phyloP scores from a whole-genome alignment of 176 grass and related monocot species.

The Elymus sibiricus region DNA sequence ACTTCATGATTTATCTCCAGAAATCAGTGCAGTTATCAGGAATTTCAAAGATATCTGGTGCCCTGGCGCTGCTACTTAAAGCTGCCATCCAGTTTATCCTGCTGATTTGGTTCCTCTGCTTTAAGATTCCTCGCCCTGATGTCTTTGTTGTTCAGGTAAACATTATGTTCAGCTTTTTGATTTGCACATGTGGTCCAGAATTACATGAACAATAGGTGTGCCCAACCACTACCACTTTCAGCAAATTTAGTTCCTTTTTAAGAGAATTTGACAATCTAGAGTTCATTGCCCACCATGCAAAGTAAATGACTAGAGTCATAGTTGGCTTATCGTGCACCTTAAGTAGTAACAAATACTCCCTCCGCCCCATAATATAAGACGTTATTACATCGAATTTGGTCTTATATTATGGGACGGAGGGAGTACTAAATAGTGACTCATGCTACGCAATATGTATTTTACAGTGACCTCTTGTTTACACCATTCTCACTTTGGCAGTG shows the following conservation, averaged over 20 bases:
- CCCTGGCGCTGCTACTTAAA: slow-evolving; percentile 81
- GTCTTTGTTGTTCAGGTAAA: slow-evolving; percentile 75
- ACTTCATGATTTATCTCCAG: slow-evolving; percentile 30
- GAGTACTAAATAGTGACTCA: background rate
- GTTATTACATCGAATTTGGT: too few species aligned
- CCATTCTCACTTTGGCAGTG: background rate
- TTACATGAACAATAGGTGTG: background rate
- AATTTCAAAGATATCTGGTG: slow-evolving; percentile 86
- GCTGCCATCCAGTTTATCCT: slow-evolving; percentile 72
- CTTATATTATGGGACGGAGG: too few species aligned
- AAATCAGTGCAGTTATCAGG: slow-evolving; percentile 65
- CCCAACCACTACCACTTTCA: background rate
- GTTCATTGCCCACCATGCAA: background rate
- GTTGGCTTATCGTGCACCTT: background rate
- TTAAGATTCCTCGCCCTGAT: slow-evolving; percentile 88
- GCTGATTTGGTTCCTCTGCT: slow-evolving; percentile 80
- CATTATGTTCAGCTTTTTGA: background rate
- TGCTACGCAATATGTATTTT: background rate
- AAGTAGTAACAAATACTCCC: background rate
- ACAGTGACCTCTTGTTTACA: background rate
- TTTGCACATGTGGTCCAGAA: background rate
- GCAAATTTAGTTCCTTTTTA: background rate
- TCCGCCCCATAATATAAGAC: too few species aligned
- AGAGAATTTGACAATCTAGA: background rate
- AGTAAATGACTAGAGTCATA: background rate